Base-by-base conservation (phyloP, 805 yeast genomes). In the Nakazawaea sp. region DNA sequence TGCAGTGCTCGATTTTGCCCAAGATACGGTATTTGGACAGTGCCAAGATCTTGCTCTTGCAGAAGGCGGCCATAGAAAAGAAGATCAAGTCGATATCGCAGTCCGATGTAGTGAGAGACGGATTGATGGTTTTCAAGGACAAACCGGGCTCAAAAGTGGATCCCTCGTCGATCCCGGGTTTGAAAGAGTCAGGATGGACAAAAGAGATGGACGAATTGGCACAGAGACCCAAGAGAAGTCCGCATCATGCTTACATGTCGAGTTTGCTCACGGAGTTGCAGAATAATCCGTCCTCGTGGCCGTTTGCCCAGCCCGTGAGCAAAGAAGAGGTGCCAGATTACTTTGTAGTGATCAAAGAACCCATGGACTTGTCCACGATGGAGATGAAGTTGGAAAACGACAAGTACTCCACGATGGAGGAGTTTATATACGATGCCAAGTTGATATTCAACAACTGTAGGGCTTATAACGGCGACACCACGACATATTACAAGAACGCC, bases 151-250 rank as follows among this genome's bases (percentile, higher is more conserved):
- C 62, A 38, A 68, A 62, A 52, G 54, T 85, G n/a, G 88, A 87
- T 50, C 95, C 97, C 5, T 65, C 79, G 65, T 64, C 66, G 12
- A 87, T 92, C 16, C 97, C 98, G 0, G 98, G 98, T 0, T 66
- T 92, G 34, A 70, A 74, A 46, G 97, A 89, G 55, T 84, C 94
- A 4, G 98, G 98, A 0, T 92, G 98, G 98, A 85, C 95, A 23
- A 92, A 90, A 26, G 98, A 90, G 57, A 89, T 92, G 95, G 99
- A 92, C 57, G 90, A 87, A 48, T 64, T 92, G 42, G 97, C 97
- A 0, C 90, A 94, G 51, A 75, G 87, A 52, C 97, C 98, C 2
- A 87, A 88, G 56, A 68, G 96, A 39, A 86, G 94, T 2, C 96
- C 97, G 8, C 97, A 92, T 62, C 85, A 85, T 62, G 92, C 92